These are phyloP conservation scores for Citrus australasica DNA, from an alignment of 345 rosid species.

Conservation along the genomic window DNA sequence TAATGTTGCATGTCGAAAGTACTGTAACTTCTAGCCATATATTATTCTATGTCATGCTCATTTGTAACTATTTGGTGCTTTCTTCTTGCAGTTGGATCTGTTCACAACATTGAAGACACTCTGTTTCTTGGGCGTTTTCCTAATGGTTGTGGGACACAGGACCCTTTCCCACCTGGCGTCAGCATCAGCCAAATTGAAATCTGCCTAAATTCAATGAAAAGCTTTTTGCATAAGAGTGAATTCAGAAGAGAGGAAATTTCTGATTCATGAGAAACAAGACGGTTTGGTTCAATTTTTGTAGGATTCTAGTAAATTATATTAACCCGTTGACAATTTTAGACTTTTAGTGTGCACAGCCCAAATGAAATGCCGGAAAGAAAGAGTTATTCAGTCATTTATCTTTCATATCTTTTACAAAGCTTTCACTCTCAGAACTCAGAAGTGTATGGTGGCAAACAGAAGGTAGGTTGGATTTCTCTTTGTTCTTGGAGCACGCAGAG, in stretches of 20 bases:
- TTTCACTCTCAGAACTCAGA: neutral
- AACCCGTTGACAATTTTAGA: slow-evolving; percentile 7
- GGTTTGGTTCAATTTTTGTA: slow-evolving; percentile 8
- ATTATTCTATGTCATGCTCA: neutral
- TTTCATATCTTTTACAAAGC: neutral
- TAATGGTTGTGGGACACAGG: slow-evolving; percentile 85
- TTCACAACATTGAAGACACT: slow-evolving; percentile 84
- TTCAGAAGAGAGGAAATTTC: neutral
- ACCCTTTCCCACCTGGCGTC: slow-evolving; percentile 78
- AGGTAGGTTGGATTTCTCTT: neutral
- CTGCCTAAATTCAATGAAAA: slow-evolving; percentile 37
- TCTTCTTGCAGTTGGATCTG: slow-evolving; percentile 67
- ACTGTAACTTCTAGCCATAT: neutral
- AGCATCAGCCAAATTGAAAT: slow-evolving; percentile 77
- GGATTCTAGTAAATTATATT: slow-evolving; percentile 1
- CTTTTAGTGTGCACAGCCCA: neutral
- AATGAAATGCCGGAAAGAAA: neutral
- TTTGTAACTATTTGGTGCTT: neutral
- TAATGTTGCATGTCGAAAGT: neutral
- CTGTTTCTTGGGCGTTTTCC: slow-evolving; percentile 71
- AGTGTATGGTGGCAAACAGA: neutral
- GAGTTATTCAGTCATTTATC: neutral
- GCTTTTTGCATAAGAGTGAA: neutral
- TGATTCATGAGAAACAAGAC: neutral
- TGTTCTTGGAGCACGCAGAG: neutral